A percentile compares a stretch with the other conserved stretches of the same genome.
These are phyloP conservation scores for Mortierella sp. DNA, from an alignment of 371 early-diverging fungal species.

Conservation along the genomic window DNA sequence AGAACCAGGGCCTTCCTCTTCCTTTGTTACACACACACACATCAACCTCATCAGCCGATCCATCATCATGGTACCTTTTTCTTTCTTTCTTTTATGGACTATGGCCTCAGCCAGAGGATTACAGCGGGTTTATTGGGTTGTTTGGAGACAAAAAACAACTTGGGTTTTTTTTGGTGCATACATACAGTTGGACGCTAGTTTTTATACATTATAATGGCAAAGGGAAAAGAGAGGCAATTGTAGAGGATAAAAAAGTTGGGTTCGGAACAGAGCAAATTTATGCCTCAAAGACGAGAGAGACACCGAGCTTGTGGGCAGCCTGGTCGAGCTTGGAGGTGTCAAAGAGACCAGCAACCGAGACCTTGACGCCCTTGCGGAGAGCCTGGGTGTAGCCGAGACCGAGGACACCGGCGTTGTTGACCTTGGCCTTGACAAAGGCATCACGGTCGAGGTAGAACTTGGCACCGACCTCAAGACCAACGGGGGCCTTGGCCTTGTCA, in stretches of 20 bases:
- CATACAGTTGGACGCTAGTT: conserved; percentile 10
- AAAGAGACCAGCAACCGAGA: conserved; percentile 86
- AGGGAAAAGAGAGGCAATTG: conserved; percentile 5
- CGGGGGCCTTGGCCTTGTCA: conserved; percentile 59
- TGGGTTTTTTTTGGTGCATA: conserved; percentile 4
- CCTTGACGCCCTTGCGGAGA: conserved; percentile 92
- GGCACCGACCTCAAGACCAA: conserved; percentile 94
- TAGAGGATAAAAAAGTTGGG: neutral
- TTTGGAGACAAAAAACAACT: neutral
- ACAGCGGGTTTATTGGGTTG: neutral
- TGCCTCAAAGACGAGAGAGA: conserved; percentile 83
- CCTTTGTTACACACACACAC: neutral
- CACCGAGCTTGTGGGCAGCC: conserved; percentile 93
- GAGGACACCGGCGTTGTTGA: conserved; percentile 89
- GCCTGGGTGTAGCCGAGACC: conserved; percentile 91
- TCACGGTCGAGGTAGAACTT: conserved; percentile 87
- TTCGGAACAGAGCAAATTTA: conserved; percentile 52
- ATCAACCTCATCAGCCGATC: conserved; percentile 1
- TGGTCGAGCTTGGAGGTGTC: conserved; percentile 89
- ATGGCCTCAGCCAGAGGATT: no score
- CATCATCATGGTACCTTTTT: no score
- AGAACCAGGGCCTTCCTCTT: no score
- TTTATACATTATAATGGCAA: conserved; percentile 26
- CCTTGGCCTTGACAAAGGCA: conserved; percentile 93
- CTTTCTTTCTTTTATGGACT: no score